Conservation (phyloP, 2,329 filamentous ascomycete genomes). For the Aspergillus persii region DNA sequence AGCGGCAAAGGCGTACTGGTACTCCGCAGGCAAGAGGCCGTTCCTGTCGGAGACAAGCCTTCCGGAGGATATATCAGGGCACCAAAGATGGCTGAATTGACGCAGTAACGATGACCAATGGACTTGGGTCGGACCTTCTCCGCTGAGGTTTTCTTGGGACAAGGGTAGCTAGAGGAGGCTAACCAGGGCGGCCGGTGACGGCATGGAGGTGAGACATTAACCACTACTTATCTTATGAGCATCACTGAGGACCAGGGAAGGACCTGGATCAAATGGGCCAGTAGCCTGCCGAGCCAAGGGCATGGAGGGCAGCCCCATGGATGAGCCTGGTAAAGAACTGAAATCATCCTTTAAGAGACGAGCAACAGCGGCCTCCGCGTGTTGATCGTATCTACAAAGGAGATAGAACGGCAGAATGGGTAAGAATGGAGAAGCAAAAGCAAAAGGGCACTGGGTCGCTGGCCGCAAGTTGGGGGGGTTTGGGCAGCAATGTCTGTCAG, state of each 20-base stretch:
- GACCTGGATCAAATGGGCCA: conserved; percentile 2
- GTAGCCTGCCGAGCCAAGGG: not conserved
- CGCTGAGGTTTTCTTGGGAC: conserved; percentile 11
- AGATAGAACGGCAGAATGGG: conserved; percentile 9
- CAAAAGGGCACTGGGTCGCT: conserved; percentile 10
- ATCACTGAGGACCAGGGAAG: conserved; percentile 9
- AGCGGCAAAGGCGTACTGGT: conserved; percentile 9
- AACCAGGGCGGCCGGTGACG: conserved; percentile 10
- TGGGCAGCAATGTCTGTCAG: conserved; percentile 22
- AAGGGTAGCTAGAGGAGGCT: conserved; percentile 16
- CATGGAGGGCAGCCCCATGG: conserved; percentile 13
- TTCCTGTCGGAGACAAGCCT: conserved; percentile 15
- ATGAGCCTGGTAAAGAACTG: conserved; percentile 15
- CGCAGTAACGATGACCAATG: conserved; percentile 9
- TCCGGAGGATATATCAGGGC: conserved; percentile 11
- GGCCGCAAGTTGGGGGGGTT: conserved; percentile 14
- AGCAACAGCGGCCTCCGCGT: conserved; percentile 13
- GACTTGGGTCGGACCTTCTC: conserved; percentile 3
- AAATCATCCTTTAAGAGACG: conserved; percentile 12
- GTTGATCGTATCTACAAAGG: conserved; percentile 20
- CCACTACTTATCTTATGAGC: not conserved
- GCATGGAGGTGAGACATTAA: conserved; percentile 15
- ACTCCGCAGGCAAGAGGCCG: conserved; percentile 9
- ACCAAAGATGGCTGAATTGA: not conserved
- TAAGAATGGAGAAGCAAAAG: not conserved